Evolutionary conservation across 1,139 yeast species (phyloP).

Genomic region (Protomyces macrosporus): DNA sequence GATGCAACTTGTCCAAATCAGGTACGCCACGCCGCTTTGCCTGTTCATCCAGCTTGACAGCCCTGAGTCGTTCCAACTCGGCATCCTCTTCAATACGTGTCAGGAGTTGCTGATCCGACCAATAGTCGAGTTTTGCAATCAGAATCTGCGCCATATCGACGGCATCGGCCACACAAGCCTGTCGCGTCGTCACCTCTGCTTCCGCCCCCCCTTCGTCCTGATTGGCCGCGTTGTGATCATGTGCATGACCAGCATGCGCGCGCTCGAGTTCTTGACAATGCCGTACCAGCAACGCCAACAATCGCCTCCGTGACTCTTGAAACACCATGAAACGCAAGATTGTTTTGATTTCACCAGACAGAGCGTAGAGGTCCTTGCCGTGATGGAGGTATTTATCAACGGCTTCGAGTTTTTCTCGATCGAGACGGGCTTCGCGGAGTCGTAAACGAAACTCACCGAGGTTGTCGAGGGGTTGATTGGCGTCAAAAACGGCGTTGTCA

Average conservation of each 20-base stretch:
- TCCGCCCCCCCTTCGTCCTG: neutral
- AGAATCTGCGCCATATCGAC: constrained; percentile 16
- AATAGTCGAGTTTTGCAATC: constrained; percentile 10
- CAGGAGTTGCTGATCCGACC: constrained; percentile 5
- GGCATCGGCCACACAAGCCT: constrained; percentile 15
- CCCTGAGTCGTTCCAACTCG: constrained; percentile 7
- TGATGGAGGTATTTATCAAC: constrained; percentile 30
- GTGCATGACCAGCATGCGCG: neutral
- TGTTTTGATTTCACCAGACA: constrained; percentile 26
- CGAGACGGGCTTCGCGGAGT: constrained; percentile 30
- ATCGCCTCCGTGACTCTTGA: constrained; percentile 32
- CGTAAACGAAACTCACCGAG: constrained; percentile 28
- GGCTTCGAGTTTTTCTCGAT: constrained; percentile 33
- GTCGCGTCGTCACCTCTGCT: neutral
- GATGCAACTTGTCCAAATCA: neutral
- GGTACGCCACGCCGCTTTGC: neutral
- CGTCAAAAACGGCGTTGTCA: too few species aligned
- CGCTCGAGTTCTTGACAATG: constrained; percentile 11
- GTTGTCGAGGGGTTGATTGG: neutral
- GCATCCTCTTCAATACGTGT: constrained; percentile 17
- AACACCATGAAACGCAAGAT: constrained; percentile 30
- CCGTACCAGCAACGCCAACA: constrained; percentile 21
- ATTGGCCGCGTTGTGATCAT: neutral
- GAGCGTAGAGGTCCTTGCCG: constrained; percentile 17
- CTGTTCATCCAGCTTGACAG: neutral